Evolutionary conservation across 2,329 filamentous ascomycete species (phyloP).

Genomic region (Sphaerulina vaccinii): DNA sequence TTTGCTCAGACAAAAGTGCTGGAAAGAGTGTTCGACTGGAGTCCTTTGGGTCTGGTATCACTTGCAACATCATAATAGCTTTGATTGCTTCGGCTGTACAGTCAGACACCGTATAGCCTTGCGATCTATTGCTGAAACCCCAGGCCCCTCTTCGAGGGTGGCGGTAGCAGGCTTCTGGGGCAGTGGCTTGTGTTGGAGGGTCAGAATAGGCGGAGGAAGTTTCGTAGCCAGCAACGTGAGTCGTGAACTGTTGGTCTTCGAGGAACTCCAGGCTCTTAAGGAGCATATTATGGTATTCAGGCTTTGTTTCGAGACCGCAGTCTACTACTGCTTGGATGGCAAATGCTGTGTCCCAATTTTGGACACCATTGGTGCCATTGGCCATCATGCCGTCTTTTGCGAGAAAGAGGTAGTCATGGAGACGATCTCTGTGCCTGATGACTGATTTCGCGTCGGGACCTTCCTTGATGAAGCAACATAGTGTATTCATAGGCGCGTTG

Average conservation of each 20-base stretch:
- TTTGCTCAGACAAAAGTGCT: constrained; percentile 67
- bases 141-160: constrained; percentile 90
- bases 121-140: constrained; percentile 89
- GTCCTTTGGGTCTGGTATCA: constrained; percentile 55
- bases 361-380: constrained; percentile 97
- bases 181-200: constrained; percentile 34
- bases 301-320: constrained; percentile 72
- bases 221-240: constrained; percentile 74
- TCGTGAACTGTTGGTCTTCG: constrained; percentile 85
- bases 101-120: constrained; percentile 94
- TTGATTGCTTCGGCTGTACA: constrained; percentile 91
- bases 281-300: constrained; percentile 80
- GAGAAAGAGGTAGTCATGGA: constrained; percentile 88
- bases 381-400: constrained; percentile 89
- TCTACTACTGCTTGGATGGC: constrained; percentile 78
- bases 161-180: constrained; percentile 59
- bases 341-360: constrained; percentile 95
- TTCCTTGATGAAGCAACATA: constrained; percentile 80
- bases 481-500: constrained; percentile 84
- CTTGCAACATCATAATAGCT: constrained; percentile 79
- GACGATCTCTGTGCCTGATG: constrained; percentile 71
- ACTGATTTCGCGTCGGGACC: constrained; percentile 72
- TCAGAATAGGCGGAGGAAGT: constrained; percentile 52
- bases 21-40: constrained; percentile 55
- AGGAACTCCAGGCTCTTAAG: constrained; percentile 79